These are phyloP conservation scores for Speleostelium caveatum DNA, from an alignment of 78 protist species.

Conservation along the genomic window DNA sequence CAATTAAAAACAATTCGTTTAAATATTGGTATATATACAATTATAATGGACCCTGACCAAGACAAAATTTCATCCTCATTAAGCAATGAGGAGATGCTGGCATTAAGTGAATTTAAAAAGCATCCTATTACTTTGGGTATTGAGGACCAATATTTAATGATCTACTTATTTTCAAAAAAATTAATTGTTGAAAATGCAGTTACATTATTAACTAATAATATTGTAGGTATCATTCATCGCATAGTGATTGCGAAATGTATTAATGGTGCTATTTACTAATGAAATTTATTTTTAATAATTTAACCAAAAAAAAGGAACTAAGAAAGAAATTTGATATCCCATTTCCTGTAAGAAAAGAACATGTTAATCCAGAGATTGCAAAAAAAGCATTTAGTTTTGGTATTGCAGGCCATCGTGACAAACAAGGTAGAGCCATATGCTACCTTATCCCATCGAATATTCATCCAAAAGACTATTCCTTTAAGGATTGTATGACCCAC, in stretches of 20 bases:
- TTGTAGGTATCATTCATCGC: too few species aligned
- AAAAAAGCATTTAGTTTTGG: constrained; percentile 23
- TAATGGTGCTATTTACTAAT: too few species aligned
- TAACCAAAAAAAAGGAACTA: too few species aligned
- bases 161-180: constrained; percentile 62
- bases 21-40: too few species aligned
- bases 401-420: background rate
- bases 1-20: too few species aligned
- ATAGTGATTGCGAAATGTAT: too few species aligned
- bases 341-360: constrained; percentile 30
- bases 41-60: too few species aligned
- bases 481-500: constrained; percentile 15
- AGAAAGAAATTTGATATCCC: constrained; percentile 30
- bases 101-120: constrained; percentile 7
- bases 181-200: constrained; percentile 16
- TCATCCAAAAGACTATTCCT: constrained; percentile 17
- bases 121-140: constrained; percentile 10
- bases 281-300: too few species aligned
- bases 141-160: constrained; percentile 40
- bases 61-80: too few species aligned
- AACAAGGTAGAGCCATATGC: background rate
- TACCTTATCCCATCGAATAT: constrained; percentile 36
- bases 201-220: constrained; percentile 15
- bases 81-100: background rate
- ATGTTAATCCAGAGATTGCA: constrained; percentile 46